phyloP scores from a whole-genome alignment of 208 protist species.

The Hexamita inflata region DNA sequence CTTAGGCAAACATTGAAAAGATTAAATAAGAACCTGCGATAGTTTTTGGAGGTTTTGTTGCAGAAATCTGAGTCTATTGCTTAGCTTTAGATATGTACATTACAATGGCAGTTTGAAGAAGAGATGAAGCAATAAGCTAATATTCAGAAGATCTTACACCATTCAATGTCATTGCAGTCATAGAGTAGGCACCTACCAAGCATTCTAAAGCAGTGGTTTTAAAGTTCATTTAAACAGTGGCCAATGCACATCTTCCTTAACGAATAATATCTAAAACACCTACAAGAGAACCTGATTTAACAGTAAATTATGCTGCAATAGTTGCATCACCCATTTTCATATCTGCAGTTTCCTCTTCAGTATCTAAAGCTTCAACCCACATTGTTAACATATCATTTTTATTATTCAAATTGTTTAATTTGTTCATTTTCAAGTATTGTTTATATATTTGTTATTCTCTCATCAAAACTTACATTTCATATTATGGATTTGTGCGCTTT shows the following conservation, averaged over 20 bases:
- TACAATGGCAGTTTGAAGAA: background rate
- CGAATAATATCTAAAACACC: conserved; percentile 19
- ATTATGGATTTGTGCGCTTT: background rate
- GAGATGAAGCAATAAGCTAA: background rate
- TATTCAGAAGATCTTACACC: conserved; percentile 11
- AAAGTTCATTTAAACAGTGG: conserved; percentile 21
- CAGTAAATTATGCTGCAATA: conserved; percentile 23
- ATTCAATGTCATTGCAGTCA: conserved; percentile 10
- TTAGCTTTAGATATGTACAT: conserved; percentile 19
- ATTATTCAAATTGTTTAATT: background rate
- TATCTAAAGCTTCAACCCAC: conserved; percentile 12
- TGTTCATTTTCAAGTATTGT: background rate
- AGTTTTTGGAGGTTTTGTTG: background rate
- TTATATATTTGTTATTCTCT: background rate
- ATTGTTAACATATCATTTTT: conserved; percentile 14
- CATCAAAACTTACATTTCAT: background rate
- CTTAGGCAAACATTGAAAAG: background rate
- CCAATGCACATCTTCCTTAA: conserved; percentile 16
- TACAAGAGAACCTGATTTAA: conserved; percentile 2
- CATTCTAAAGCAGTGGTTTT: conserved; percentile 16
- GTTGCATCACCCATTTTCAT: conserved; percentile 17
- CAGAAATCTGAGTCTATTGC: background rate
- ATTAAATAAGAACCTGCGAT: conserved; percentile 1
- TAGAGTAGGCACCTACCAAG: conserved; percentile 19
- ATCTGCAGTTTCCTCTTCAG: background rate